Conservation (phyloP, 345 rosid species). For the Arabis hirsuta region DNA sequence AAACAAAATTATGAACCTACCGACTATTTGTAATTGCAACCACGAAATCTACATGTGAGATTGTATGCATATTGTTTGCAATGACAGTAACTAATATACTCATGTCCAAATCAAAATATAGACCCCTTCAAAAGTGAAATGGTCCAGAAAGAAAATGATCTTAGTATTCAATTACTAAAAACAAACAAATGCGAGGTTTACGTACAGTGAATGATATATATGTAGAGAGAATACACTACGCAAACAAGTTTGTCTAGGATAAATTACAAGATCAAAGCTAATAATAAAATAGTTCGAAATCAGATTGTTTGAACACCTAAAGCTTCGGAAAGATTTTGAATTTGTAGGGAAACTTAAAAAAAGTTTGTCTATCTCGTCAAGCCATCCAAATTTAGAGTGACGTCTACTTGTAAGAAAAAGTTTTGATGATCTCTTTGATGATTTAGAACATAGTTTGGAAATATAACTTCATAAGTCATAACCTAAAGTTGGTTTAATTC, state of each 20-base stretch:
- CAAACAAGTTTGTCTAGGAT: no score
- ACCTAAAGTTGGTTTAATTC: not conserved
- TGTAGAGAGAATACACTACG: no score
- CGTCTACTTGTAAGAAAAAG: not conserved
- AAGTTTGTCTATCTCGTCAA: not conserved
- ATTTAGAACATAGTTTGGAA: not conserved
- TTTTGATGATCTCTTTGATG: constrained; percentile 1
- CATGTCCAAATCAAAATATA: constrained; percentile 17
- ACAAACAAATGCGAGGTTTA: not conserved
- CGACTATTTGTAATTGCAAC: not conserved
- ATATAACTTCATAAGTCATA: not conserved
- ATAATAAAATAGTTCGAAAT: no score
- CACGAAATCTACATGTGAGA: constrained; percentile 11
- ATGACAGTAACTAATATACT: not conserved
- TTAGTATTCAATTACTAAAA: not conserved
- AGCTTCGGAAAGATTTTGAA: not conserved
- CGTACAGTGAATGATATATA: not conserved
- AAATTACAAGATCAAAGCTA: no score
- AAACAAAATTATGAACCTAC: constrained; percentile 12
- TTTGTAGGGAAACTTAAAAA: not conserved
- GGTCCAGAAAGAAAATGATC: not conserved
- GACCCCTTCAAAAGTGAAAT: constrained; percentile 1
- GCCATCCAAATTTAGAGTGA: constrained; percentile 1
- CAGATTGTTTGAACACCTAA: not conserved
- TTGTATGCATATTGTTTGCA: constrained; percentile 6